A percentile compares a stretch with the other conserved stretches of the same genome.
Conservation (phyloP, 1,284 basidiomycete species). For the Rhodotorula sp. region DNA sequence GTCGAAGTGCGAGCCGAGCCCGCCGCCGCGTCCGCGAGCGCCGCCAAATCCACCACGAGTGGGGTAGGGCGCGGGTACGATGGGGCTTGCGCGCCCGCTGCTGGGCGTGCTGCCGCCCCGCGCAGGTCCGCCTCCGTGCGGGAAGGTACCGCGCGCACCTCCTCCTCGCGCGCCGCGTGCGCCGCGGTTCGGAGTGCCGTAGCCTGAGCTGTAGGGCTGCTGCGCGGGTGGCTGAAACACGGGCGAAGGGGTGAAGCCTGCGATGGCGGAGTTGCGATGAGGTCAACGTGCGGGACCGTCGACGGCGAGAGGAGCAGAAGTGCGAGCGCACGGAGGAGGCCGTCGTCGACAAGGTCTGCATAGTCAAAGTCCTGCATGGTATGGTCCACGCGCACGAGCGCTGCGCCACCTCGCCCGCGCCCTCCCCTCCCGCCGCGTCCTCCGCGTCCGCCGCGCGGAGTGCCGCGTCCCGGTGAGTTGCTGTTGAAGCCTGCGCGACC, state of each 20-base stretch:
- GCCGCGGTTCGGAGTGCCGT: constrained; percentile 25
- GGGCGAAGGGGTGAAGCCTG: constrained; percentile 31
- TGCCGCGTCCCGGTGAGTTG: neutral
- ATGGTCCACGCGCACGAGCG: neutral
- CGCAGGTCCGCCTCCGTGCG: constrained; percentile 7
- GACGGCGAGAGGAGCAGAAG: neutral
- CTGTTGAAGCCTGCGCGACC: constrained; percentile 1
- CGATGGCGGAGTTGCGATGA: neutral
- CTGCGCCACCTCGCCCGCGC: constrained; percentile 17
- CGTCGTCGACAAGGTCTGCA: constrained; percentile 16
- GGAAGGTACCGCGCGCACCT: neutral
- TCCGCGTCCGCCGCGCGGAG: neutral
- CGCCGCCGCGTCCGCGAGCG: constrained; percentile 14
- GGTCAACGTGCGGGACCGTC: constrained; percentile 5
- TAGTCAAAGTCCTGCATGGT: constrained; percentile 29
- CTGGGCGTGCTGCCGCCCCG: neutral
- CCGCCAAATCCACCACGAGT: neutral
- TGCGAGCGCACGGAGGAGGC: constrained; percentile 18
- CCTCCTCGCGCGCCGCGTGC: constrained; percentile 1
- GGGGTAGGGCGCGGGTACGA: neutral
- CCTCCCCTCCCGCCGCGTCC: constrained; percentile 17
- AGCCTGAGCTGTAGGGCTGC: neutral
- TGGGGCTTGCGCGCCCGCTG: neutral
- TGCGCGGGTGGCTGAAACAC: constrained; percentile 1
- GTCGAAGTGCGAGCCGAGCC: constrained; percentile 4